Base-by-base conservation (phyloP, 169 alveolate genomes). In the Plasmodium vivax region DNA sequence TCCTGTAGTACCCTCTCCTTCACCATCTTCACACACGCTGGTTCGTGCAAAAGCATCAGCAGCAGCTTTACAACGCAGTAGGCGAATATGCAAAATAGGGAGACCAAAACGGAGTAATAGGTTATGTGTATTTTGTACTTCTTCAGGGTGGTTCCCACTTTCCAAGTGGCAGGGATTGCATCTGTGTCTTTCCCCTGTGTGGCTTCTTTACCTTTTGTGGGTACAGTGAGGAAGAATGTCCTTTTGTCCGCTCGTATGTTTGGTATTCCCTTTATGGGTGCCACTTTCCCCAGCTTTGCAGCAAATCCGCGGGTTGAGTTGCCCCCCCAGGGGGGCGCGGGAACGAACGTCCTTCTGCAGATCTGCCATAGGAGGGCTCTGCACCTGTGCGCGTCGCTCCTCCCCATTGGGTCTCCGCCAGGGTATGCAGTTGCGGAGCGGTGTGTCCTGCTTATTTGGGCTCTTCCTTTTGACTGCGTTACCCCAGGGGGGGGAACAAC, bases 1-100 rank as follows among this genome's bases (percentile, higher is more conserved):
- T 88, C 94, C 47, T 30, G 79, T 88, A 88, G 80, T 4, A 88
- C 94, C 3, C 47, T 27, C 54, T 88, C 94, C 38, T 88, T 88
- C 36, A 88, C 90, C 43, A 88, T 38, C 62, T 58, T 54, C n/a
- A 88, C 74, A 62, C 79, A 43, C 16, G 16, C 14, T 6, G 94
- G 94, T 80, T 88, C 84, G 34, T 88, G 56, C 9, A 88, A 47
- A 88, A 88, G 32, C 94, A 88, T 80, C 16, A 71, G 7, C 14
- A 80, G 43, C 10, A 88, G 54, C 3, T 77, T 88, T 41, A 43
- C 3, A 12, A 88, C 79, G 73, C 94, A 88, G 47, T 79, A 88
- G 1, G 90, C 27, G 54, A 88, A 88, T 10, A 80, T 23, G 30
- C 83, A 88, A 88, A 51, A 88, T 9, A 88, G 73, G 73, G 72